A percentile compares a stretch with the other conserved stretches of the same genome.
These are phyloP conservation scores for Raphidocelis subcapitata DNA, from an alignment of 139 green algal species.

Conservation along the genomic window DNA sequence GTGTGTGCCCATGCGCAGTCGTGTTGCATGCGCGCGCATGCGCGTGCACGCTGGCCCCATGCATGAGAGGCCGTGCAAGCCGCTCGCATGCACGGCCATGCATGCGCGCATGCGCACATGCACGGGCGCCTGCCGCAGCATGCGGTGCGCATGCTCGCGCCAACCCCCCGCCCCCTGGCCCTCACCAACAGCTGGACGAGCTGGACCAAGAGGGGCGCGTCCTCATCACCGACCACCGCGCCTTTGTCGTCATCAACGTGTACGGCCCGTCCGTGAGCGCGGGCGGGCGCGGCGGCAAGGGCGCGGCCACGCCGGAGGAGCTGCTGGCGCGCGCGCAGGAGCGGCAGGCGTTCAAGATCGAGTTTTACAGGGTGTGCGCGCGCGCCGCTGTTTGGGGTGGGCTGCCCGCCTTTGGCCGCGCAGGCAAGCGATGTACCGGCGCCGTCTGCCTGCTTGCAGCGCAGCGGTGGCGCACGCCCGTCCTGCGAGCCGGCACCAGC, in stretches of 20 bases:
- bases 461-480: too few relatives aligned
- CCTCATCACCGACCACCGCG: conserved; percentile 57
- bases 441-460: too few relatives aligned
- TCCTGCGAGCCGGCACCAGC: too few relatives aligned
- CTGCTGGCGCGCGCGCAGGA: conserved; percentile 36
- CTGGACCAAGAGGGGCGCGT: conserved; percentile 59
- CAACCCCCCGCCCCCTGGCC: too few relatives aligned
- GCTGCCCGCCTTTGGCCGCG: too few relatives aligned
- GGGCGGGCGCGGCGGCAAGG: not conserved
- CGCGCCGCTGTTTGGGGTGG: not conserved
- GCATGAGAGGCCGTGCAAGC: not conserved
- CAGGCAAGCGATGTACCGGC: too few relatives aligned
- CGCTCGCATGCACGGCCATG: not conserved
- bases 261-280: conserved; percentile 28
- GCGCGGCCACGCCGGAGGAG: conserved; percentile 9
- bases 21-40: not conserved
- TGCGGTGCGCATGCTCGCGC: too few relatives aligned
- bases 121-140: not conserved
- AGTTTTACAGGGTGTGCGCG: conserved; percentile 27
- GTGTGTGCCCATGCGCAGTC: not conserved
- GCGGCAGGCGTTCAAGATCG: conserved; percentile 42
- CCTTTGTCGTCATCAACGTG: conserved; percentile 63
- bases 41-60: not conserved
- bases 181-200: conserved; percentile 28
- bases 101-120: not conserved